Evolutionary conservation across 768 basidiomycete species (phyloP).

Genomic region (Kwoniella dendrophila): DNA sequence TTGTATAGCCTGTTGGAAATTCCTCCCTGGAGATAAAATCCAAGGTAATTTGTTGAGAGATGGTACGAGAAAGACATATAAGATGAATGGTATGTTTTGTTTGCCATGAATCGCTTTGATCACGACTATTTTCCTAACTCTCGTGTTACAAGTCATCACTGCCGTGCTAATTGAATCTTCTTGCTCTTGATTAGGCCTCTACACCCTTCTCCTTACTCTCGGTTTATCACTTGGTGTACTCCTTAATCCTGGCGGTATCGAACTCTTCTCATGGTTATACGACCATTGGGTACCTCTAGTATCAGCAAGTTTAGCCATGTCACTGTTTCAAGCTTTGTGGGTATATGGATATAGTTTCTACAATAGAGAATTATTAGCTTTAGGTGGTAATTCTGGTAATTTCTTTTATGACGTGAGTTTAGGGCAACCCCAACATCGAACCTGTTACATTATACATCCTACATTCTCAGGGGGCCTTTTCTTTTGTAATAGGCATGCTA

Average conservation of each 20-base stretch:
- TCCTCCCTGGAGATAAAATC: slow-evolving; percentile 74
- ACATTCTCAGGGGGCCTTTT: neutral
- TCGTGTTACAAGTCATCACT: neutral
- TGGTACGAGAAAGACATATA: slow-evolving; percentile 79
- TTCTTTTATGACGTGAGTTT: slow-evolving; percentile 86
- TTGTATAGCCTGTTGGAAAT: slow-evolving; percentile 74
- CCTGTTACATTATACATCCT: neutral
- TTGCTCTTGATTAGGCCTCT: slow-evolving; percentile 66
- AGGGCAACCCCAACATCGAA: too few species aligned
- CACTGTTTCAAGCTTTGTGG: slow-evolving; percentile 69
- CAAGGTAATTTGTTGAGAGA: slow-evolving; percentile 72
- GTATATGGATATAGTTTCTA: slow-evolving; percentile 75
- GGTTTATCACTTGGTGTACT: slow-evolving; percentile 73
- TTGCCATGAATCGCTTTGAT: too few species aligned
- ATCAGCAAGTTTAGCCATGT: slow-evolving; percentile 79
- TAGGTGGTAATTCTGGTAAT: slow-evolving; percentile 89
- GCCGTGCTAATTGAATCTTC: neutral
- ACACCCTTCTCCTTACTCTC: slow-evolving; percentile 79
- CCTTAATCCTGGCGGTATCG: slow-evolving; percentile 68
- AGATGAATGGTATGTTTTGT: slow-evolving; percentile 85
- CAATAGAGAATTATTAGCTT: slow-evolving; percentile 71
- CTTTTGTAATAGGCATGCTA: too few species aligned
- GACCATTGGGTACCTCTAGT: slow-evolving; percentile 87
- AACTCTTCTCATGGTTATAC: slow-evolving; percentile 84
- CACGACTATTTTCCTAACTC: neutral